Evolutionary conservation across 805 yeast genomes (phyloP).

Genomic region (Metschnikowia kunwiensis): DNA sequence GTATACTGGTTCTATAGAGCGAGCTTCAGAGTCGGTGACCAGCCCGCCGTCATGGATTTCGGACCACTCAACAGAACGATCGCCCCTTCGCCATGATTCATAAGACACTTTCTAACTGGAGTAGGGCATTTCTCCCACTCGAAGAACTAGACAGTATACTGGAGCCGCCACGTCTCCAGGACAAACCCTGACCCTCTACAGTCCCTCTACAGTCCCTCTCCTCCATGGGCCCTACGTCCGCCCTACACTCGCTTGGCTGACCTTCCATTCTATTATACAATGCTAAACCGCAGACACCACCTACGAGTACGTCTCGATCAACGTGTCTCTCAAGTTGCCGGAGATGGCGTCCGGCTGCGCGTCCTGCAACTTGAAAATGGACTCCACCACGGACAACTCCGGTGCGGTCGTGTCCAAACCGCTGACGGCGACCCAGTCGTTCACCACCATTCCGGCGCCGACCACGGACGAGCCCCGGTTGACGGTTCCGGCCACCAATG

Average conservation of each 20-base stretch:
- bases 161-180: too few relatives aligned
- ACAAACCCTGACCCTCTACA: too few relatives aligned
- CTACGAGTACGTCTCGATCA: conserved; percentile 85
- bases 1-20: too few relatives aligned
- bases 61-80: too few relatives aligned
- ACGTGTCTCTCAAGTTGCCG: conserved; percentile 83
- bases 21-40: too few relatives aligned
- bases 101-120: too few relatives aligned
- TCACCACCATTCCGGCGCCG: conserved; percentile 98
- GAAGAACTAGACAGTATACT: too few relatives aligned
- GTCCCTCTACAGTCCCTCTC: too few relatives aligned
- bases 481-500: conserved; percentile 97
- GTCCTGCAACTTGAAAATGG: conserved; percentile 90
- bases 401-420: conserved; percentile 99
- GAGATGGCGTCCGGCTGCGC: conserved; percentile 85
- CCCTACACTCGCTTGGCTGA: conserved; percentile 4
- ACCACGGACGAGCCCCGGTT: conserved; percentile 97
- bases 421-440: conserved; percentile 96
- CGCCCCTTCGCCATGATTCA: too few relatives aligned
- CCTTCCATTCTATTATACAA: conserved; percentile 16
- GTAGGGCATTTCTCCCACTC: too few relatives aligned
- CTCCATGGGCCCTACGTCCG: too few relatives aligned
- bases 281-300: conserved; percentile 6
- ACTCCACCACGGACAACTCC: conserved; percentile 92
- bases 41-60: too few relatives aligned